Base-by-base conservation (phyloP, 1,139 yeast species). In the Yamadazyma blattariae region DNA sequence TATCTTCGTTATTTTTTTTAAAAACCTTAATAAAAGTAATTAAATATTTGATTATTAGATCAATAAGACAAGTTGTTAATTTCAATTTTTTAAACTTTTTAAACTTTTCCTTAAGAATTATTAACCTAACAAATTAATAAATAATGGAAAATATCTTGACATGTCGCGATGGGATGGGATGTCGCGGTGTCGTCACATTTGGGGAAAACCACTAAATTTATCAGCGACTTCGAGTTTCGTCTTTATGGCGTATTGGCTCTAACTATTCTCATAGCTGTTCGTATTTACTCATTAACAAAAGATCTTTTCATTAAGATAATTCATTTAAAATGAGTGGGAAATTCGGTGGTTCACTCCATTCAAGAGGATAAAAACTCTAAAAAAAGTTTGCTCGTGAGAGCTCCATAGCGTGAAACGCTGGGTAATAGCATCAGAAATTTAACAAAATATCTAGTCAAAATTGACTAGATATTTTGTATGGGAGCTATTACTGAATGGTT, bases 291-390 rank as follows among this genome's bases (percentile, higher is more conserved):
- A 82, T 63, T 50, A 46, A 66, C 85, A 64, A 48, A 71, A 67
- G 70, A 26, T 20, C 24, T 24, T 13, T 9, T 7, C 19, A 5
- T n/a, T n/a, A n/a, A n/a, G n/a, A n/a, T 15, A 23, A 14, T 19
- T 11, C 13, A 16, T 15, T 7, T 30, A 52, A 49, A 30, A 72
- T 79, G 82, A 83, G 86, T 80, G 87, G 87, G 87, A 80, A 80
- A 80, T 80, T 80, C 87, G 87, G 87, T 80, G 87, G 75, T 73
- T 58, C 79, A 56, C 85, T 52, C 81, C 79, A 69, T 71, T 77
- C 75, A 41, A 17, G 19, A 5, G 19, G 19, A 17, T n/a, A n/a
- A n/a, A n/a, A n/a, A n/a, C n/a, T n/a, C n/a, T n/a, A n/a, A n/a
- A n/a, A n/a, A n/a, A n/a, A n/a, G n/a, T n/a, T 36, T 71, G 68